Evolutionary conservation across 805 yeast species (phyloP).

Genomic region (Ascoidea tarda): DNA sequence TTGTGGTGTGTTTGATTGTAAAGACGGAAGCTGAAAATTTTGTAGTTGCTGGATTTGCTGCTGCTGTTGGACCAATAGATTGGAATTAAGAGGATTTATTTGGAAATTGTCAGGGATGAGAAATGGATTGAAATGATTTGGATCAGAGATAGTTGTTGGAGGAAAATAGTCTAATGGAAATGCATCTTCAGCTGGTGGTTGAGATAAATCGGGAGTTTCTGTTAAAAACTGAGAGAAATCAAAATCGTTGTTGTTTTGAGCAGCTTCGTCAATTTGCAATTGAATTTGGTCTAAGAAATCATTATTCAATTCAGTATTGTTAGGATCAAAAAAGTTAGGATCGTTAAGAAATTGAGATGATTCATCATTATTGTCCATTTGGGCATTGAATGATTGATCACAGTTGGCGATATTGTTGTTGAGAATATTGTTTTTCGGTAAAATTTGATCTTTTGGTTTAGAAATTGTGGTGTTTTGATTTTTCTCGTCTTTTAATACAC

Average conservation of each 20-base stretch:
- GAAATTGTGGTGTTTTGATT: too few relatives aligned
- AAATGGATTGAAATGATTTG: neutral
- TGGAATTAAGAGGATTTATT: too few relatives aligned
- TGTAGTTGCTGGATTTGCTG: too few relatives aligned
- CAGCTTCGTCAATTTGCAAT: neutral
- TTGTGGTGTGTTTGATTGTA: too few relatives aligned
- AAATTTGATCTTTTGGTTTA: neutral
- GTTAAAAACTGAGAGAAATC: too few relatives aligned
- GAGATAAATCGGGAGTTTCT: neutral
- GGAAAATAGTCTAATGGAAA: neutral
- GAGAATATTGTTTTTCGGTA: too few relatives aligned
- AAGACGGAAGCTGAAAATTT: too few relatives aligned
- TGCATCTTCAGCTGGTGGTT: slow-evolving; percentile 2
- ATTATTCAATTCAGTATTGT: too few relatives aligned
- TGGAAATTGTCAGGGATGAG: neutral
- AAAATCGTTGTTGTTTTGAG: too few relatives aligned
- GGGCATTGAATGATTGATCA: too few relatives aligned
- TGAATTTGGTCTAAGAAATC: neutral
- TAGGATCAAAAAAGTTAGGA: neutral
- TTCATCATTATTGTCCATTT: neutral
- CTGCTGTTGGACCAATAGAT: too few relatives aligned
- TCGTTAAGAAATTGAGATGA: neutral
- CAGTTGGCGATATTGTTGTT: too few relatives aligned
- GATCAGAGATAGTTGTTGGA: neutral
- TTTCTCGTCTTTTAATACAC: neutral